Conservation (phyloP, 495 filamentous ascomycete species). For the Penicillium odoratum region DNA sequence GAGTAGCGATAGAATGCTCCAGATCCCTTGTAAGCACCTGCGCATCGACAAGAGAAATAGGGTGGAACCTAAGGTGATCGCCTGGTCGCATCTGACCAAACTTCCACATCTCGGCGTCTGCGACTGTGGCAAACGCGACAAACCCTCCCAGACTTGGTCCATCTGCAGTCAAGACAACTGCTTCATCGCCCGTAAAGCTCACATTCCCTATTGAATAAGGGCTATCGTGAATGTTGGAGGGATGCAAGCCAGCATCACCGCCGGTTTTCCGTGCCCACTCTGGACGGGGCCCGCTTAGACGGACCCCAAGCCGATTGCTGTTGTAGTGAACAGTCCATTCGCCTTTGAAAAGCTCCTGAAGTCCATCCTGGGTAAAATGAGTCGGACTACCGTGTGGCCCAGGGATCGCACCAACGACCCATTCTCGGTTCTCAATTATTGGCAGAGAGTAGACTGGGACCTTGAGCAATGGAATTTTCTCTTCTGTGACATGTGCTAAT, state of each 20-base stretch:
- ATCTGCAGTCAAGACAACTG: constrained; percentile 21
- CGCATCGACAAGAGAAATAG: constrained; percentile 9
- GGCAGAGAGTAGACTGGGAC: not conserved
- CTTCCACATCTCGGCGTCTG: constrained; percentile 24
- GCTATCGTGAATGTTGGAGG: constrained; percentile 23
- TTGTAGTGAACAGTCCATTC: constrained; percentile 26
- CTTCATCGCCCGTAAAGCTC: constrained; percentile 23
- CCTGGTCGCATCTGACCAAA: constrained; percentile 23
- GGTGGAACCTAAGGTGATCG: constrained; percentile 10
- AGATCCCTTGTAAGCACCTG: not conserved
- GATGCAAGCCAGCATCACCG: constrained; percentile 22
- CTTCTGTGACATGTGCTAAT: not conserved
- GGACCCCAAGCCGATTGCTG: constrained; percentile 17
- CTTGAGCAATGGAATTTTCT: not conserved
- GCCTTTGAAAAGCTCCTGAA: constrained; percentile 19
- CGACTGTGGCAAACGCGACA: constrained; percentile 15
- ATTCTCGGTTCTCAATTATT: constrained; percentile 2
- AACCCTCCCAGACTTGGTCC: constrained; percentile 25
- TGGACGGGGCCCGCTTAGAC: constrained; percentile 20
- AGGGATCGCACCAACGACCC: constrained; percentile 10
- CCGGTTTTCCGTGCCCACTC: constrained; percentile 16
- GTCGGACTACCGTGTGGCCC: constrained; percentile 8
- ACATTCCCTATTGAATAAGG: constrained; percentile 21
- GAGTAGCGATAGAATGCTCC: constrained; percentile 5
- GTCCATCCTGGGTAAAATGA: constrained; percentile 6